Percentiles rank a stretch among this genome's conserved stretches.
Conservation (phyloP, 1,284 basidiomycete species). For the Ceratobasidium sp. region DNA sequence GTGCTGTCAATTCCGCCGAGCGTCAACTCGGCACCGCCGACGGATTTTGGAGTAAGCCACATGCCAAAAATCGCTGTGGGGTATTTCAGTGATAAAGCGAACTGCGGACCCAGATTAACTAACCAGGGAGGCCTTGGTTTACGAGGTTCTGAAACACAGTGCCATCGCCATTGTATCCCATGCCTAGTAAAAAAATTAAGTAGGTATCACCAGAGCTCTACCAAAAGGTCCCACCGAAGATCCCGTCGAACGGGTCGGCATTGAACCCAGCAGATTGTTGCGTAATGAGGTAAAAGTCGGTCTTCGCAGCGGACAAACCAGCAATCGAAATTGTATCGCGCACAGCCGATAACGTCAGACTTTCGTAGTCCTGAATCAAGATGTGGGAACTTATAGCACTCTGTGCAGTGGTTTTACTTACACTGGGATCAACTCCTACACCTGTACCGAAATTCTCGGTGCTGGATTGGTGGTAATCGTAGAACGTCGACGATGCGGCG, state of each 20-base stretch:
- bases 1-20: conserved; percentile 67
- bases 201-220: background rate
- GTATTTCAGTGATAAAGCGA: background rate
- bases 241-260: conserved; percentile 63
- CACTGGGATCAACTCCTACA: conserved; percentile 69
- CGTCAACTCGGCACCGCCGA: conserved; percentile 68
- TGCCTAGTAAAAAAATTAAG: background rate
- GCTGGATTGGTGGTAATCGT: conserved; percentile 59
- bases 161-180: conserved; percentile 37
- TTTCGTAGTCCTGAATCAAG: conserved; percentile 57
- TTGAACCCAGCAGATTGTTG: conserved; percentile 65
- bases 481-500: conserved; percentile 65
- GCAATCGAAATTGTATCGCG: conserved; percentile 65
- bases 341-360: conserved; percentile 61
- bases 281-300: conserved; percentile 65
- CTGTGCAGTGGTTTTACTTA: conserved; percentile 53
- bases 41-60: conserved; percentile 64
- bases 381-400: background rate
- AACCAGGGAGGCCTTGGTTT: conserved; percentile 65
- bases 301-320: conserved; percentile 58
- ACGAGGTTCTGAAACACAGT: conserved; percentile 64
- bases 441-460: conserved; percentile 68
- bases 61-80: conserved; percentile 66
- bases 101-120: conserved; percentile 46
- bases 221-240: conserved; percentile 26